Base-by-base conservation (phyloP, 306 rosid genomes). In the Echinosophora koreensis region DNA sequence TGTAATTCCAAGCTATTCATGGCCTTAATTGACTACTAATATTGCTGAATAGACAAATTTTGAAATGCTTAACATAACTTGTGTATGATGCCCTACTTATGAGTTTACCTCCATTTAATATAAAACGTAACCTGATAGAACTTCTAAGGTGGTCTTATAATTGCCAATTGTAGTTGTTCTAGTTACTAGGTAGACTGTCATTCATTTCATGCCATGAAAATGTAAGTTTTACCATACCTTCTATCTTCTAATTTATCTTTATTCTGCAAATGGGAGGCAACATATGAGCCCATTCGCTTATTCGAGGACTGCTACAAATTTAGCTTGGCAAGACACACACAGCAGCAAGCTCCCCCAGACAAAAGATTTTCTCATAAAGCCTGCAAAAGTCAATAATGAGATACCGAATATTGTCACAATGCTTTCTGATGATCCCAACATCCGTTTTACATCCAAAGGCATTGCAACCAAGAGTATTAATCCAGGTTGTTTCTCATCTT, bases 261-360 rank as follows among this genome's bases (percentile, higher is more conserved):
- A 12, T 77, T 65, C 38, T 6, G 60, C 86, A 92, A 92, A 79
- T 74, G 82, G 37, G 74, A 81, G 73, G 69, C 91, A 76, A 86
- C 88, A 80, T 69, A 78, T 82, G 79, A 76, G 62, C 39, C 80
- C 89, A 12, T 51, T 61, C 28, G 22, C 66, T 44, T 72, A 56
- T 81, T 35, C 89, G 13, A 78, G 81, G 79, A 77, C 83, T 61
- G 81, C 76, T 34, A 46, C 62, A 47, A 80, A 77, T 82, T 65
- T 86, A 66, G 37, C 83, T 30, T 80, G 88, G 87, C 85, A 73
- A 68, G 81, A 72, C 50, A 37, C 51, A 1, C 60, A 64, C 65
- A 59, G 69, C 68, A 65, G 72, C 74, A 80, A 76, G 80, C 61
- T 80, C 42, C 74, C 84, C 62, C 88, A 74, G 51, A 79, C 87